Percentiles rank a stretch among this genome's conserved stretches.
These are phyloP conservation scores for Exophiala oligosperma DNA, from an alignment of 2,329 filamentous ascomycete species.

Conservation along the genomic window DNA sequence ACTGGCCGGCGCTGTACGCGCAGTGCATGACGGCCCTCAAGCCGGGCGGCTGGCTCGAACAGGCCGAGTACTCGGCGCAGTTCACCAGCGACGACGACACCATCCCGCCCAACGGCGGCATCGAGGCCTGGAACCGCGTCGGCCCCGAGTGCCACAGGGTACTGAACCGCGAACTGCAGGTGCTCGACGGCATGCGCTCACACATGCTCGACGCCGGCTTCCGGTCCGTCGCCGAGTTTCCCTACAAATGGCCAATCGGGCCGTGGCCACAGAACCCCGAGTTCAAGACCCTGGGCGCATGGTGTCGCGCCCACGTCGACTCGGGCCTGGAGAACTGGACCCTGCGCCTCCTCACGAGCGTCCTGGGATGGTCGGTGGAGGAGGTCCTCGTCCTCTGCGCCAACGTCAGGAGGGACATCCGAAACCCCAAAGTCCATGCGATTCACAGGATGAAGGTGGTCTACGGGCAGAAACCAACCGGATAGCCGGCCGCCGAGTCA, in stretches of 20 bases:
- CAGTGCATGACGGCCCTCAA: conserved; percentile 30
- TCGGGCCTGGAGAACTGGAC: conserved; percentile 36
- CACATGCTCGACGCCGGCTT: conserved; percentile 35
- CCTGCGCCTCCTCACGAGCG: conserved; percentile 33
- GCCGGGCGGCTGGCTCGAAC: conserved; percentile 47
- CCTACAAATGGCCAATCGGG: conserved; percentile 34
- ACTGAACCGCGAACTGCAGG: conserved; percentile 34
- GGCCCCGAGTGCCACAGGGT: conserved; percentile 34
- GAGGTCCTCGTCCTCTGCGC: conserved; percentile 24
- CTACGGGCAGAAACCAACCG: conserved; percentile 18
- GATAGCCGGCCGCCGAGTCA: background rate
- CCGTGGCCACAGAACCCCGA: conserved; percentile 33
- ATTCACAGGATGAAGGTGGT: conserved; percentile 25
- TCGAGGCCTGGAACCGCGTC: conserved; percentile 31
- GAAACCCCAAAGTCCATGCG: conserved; percentile 18
- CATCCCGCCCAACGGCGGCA: conserved; percentile 37
- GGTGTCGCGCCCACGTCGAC: conserved; percentile 32
- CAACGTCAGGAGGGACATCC: conserved; percentile 15
- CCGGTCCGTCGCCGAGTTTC: conserved; percentile 32
- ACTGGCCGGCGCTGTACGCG: conserved; percentile 47
- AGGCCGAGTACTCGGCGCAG: conserved; percentile 19
- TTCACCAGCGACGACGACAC: conserved; percentile 36
- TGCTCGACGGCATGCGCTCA: conserved; percentile 24
- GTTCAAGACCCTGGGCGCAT: conserved; percentile 34
- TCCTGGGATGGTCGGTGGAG: conserved; percentile 31